Evolutionary conservation across 129 eudicot species (phyloP).

Genomic region (Mikania micrantha): DNA sequence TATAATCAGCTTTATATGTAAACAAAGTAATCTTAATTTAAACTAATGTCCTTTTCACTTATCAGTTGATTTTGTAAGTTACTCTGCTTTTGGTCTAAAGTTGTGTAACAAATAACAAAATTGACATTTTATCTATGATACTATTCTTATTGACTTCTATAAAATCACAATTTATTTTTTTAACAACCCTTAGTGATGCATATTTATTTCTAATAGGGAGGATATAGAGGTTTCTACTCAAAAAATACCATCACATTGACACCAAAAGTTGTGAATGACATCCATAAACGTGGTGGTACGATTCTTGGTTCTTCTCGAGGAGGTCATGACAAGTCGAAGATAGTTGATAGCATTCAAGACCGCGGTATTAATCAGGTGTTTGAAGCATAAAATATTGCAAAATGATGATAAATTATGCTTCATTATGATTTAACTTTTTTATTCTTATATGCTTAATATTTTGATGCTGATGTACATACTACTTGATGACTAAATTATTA

Average conservation of each 20-base stretch:
- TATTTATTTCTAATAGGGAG: conserved; percentile 52
- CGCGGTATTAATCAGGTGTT: conserved; percentile 87
- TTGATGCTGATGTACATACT: background rate
- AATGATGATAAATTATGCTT: background rate
- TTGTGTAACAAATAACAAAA: background rate
- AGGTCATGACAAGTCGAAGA: conserved; percentile 74
- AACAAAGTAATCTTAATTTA: no score
- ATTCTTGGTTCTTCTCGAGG: conserved; percentile 85
- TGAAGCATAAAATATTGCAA: background rate
- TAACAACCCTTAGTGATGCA: background rate
- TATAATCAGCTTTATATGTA: no score
- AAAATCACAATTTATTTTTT: background rate
- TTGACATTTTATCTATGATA: background rate
- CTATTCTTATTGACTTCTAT: background rate
- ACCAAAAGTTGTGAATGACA: conserved; percentile 70
- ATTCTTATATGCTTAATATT: background rate
- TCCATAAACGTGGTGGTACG: conserved; percentile 95
- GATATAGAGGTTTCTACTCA: conserved; percentile 85
- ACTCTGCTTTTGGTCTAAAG: no score
- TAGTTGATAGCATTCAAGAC: conserved; percentile 91
- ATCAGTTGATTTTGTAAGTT: no score
- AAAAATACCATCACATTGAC: conserved; percentile 58
- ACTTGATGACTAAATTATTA: conserved; percentile 3
- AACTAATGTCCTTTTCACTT: no score
- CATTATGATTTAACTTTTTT: background rate